Conservation (phyloP, 805 yeast species). For the Candida qinlingensis region DNA sequence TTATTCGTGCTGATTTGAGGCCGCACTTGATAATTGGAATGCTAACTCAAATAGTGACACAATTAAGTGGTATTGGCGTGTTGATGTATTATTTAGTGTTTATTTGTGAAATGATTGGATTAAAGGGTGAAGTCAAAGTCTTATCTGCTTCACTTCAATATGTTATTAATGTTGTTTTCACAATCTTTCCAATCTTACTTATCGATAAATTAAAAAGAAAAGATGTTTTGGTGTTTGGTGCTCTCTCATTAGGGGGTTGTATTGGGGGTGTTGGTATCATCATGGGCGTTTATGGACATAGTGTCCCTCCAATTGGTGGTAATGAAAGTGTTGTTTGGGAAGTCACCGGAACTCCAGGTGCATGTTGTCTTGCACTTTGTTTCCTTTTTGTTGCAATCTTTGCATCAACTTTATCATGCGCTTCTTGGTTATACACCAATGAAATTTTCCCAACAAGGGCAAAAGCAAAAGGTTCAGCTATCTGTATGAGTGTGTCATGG, state of each 20-base stretch:
- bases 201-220: slow-evolving; percentile 42
- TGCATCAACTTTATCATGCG: slow-evolving; percentile 41
- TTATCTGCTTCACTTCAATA: slow-evolving; percentile 36
- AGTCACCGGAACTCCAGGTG: slow-evolving; percentile 35
- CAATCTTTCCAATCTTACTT: slow-evolving; percentile 38
- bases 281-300: slow-evolving; percentile 32
- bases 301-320: slow-evolving; percentile 27
- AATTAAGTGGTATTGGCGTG: slow-evolving; percentile 39
- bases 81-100: slow-evolving; percentile 40
- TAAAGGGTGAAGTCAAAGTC: slow-evolving; percentile 30
- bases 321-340: slow-evolving; percentile 32
- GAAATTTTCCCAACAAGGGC: slow-evolving; percentile 43
- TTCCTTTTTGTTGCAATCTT: slow-evolving; percentile 41
- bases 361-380: slow-evolving; percentile 38
- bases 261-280: slow-evolving; percentile 31
- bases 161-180: slow-evolving; percentile 34
- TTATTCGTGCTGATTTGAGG: slow-evolving; percentile 31
- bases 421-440: slow-evolving; percentile 44
- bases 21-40: slow-evolving; percentile 35
- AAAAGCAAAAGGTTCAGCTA: slow-evolving; percentile 41
- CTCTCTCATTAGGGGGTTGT: slow-evolving; percentile 31
- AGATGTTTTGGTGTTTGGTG: slow-evolving; percentile 41
- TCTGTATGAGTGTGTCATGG: slow-evolving; percentile 45
- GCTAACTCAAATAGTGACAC: slow-evolving; percentile 36
- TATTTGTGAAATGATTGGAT: slow-evolving; percentile 44